Evolutionary conservation across 129 eudicot genomes (phyloP).

Genomic region (Artemisia annua): DNA sequence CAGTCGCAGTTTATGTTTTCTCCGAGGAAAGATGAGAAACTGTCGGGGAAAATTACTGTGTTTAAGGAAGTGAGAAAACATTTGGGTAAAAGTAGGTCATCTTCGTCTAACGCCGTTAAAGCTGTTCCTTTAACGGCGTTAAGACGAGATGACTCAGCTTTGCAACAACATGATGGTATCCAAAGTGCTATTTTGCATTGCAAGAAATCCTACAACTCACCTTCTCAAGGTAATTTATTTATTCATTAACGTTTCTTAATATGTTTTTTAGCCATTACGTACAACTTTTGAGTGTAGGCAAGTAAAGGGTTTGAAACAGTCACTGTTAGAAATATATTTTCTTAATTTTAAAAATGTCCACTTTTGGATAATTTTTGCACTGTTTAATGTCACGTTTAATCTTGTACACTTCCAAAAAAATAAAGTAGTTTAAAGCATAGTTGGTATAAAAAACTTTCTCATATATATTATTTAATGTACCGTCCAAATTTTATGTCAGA

Average conservation of each 20-base stretch:
- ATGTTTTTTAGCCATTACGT: too few species aligned
- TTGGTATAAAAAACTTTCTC: not conserved
- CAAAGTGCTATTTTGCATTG: conserved; percentile 82
- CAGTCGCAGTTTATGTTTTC: conserved; percentile 25
- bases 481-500: conserved; percentile 28
- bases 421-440: not conserved
- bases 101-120: conserved; percentile 33
- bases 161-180: conserved; percentile 68
- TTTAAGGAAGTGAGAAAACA: conserved; percentile 37
- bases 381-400: too few species aligned
- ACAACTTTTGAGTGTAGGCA: too few species aligned
- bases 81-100: conserved; percentile 61
- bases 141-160: conserved; percentile 57
- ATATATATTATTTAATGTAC: not conserved
- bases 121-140: conserved; percentile 28
- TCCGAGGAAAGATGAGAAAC: conserved; percentile 50
- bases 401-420: too few species aligned
- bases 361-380: too few species aligned
- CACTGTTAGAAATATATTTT: too few species aligned
- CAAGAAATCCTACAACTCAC: conserved; percentile 58
- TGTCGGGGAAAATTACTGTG: conserved; percentile 25
- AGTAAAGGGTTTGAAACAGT: too few species aligned
- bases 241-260: not conserved
- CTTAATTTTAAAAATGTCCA: too few species aligned
- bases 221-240: conserved; percentile 37